phyloP scores from a whole-genome alignment of 2,329 filamentous ascomycete genomes.

The Elsinoe arachidis region DNA sequence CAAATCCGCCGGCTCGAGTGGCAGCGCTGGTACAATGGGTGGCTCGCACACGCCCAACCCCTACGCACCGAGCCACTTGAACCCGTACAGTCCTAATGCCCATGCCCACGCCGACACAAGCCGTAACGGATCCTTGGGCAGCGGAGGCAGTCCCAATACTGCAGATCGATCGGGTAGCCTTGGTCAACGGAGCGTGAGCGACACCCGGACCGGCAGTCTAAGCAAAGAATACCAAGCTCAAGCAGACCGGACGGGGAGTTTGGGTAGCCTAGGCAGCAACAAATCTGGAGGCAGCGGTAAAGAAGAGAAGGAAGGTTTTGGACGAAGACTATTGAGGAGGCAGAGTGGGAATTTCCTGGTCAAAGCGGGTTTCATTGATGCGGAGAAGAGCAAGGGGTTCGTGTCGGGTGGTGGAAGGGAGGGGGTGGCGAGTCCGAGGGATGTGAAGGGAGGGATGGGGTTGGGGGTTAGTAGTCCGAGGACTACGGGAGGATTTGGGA shows the following conservation, averaged over 20 bases:
- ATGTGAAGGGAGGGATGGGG: background rate
- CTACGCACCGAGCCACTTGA: background rate
- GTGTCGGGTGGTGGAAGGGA: background rate
- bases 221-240: background rate
- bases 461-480: constrained; percentile 8
- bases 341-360: constrained; percentile 11
- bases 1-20: background rate
- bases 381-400: constrained; percentile 1
- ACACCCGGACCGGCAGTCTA: background rate
- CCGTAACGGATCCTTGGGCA: background rate
- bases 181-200: background rate
- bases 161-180: background rate
- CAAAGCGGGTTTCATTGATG: constrained; percentile 7
- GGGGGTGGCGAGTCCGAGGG: background rate
- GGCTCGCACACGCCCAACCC: background rate
- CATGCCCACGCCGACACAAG: background rate
- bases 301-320: constrained; percentile 5
- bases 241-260: background rate
- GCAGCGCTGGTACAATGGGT: background rate
- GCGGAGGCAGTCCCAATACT: background rate
- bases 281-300: background rate
- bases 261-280: background rate
- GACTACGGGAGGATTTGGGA: constrained; percentile 4
- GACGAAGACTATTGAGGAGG: constrained; percentile 1
- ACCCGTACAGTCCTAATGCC: constrained; percentile 6